These are phyloP conservation scores for Kalmusia sp. DNA, from an alignment of 2,329 filamentous ascomycete species.

Conservation along the genomic window DNA sequence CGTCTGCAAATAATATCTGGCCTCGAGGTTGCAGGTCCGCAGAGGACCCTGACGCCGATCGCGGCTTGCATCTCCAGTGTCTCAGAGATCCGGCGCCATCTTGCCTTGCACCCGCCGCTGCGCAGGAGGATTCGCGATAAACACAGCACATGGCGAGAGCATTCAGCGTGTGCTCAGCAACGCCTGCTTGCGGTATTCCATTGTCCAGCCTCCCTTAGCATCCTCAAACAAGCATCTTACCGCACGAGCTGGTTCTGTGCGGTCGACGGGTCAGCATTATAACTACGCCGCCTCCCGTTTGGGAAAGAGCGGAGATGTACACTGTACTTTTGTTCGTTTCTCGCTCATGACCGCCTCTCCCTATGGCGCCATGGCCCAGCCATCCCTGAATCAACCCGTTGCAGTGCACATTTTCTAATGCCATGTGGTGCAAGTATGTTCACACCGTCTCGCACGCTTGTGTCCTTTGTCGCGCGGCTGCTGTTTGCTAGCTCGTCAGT, in stretches of 20 bases:
- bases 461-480: neutral
- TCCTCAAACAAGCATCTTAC: neutral
- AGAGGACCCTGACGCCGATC: conserved; percentile 1
- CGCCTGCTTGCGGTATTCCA: too few relatives aligned
- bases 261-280: neutral
- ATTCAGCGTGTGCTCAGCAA: too few relatives aligned
- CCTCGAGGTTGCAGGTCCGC: conserved; percentile 1
- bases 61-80: conserved; percentile 1
- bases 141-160: neutral
- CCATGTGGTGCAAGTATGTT: too few relatives aligned
- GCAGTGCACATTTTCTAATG: too few relatives aligned
- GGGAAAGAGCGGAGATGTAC: conserved; percentile 4
- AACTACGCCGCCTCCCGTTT: conserved; percentile 3
- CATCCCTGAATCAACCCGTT: neutral
- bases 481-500: neutral
- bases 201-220: neutral
- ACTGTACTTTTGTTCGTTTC: neutral
- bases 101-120: neutral
- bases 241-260: neutral
- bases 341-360: neutral
- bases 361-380: neutral
- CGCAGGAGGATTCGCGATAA: neutral
- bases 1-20: neutral
- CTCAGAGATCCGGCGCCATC: conserved; percentile 1
- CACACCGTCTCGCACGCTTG: too few relatives aligned